These are phyloP conservation scores for Capronia americana DNA, from an alignment of 2,329 filamentous ascomycete species.

Conservation along the genomic window DNA sequence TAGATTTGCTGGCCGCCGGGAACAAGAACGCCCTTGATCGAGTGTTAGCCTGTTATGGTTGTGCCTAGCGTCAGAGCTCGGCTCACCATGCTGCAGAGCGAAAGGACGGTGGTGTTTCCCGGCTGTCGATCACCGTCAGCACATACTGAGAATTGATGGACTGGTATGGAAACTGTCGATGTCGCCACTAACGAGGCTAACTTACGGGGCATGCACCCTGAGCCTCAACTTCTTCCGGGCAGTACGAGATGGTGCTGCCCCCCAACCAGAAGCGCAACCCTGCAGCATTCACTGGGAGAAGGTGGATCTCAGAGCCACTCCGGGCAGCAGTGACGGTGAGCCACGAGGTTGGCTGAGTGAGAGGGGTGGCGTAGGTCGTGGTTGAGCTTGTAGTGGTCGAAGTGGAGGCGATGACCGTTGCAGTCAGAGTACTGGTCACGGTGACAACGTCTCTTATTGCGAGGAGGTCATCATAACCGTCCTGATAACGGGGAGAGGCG, in stretches of 20 bases:
- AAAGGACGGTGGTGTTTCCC: constrained; percentile 56
- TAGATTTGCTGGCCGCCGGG: constrained; percentile 70
- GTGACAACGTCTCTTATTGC: constrained; percentile 12
- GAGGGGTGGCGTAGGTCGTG: constrained; percentile 18
- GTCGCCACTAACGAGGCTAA: not conserved
- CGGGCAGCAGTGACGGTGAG: constrained; percentile 55
- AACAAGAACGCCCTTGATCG: constrained; percentile 57
- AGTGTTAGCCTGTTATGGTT: not conserved
- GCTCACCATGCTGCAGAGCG: constrained; percentile 46
- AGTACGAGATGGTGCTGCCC: constrained; percentile 56
- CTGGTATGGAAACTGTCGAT: not conserved
- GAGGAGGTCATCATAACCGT: not conserved
- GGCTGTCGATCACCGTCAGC: constrained; percentile 29
- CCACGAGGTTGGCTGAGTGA: constrained; percentile 38
- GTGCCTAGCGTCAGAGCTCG: not conserved
- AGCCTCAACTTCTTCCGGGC: constrained; percentile 50
- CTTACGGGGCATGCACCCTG: constrained; percentile 48
- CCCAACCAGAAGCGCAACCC: constrained; percentile 59
- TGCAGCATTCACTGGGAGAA: constrained; percentile 55
- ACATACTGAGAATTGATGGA: not conserved
- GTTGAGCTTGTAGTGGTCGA: constrained; percentile 25
- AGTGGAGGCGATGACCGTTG: constrained; percentile 21
- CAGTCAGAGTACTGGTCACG: constrained; percentile 14
- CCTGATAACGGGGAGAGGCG: constrained; percentile 15
- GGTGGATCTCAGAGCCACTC: constrained; percentile 59